Conservation (phyloP, 2,329 filamentous ascomycete genomes). For the Xylariomycetidae sp. region DNA sequence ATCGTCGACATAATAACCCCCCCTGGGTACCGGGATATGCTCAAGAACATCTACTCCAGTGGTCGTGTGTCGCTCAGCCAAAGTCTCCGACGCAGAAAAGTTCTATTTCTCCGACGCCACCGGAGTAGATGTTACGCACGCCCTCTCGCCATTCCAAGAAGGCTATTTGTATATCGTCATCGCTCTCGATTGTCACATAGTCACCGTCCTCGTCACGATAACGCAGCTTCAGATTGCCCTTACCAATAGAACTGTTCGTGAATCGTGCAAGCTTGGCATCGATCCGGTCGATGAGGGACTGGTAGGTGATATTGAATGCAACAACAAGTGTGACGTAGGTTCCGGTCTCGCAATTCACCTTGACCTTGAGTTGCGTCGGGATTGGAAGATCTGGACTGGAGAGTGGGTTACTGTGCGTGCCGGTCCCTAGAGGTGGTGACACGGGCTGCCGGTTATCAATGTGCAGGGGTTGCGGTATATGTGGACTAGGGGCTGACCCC, state of each 20-base stretch:
- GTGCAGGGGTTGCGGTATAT: slow-evolving; percentile 31
- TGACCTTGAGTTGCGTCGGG: slow-evolving; percentile 84
- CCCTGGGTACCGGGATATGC: no score
- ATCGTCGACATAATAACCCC: no score
- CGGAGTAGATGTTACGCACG: slow-evolving; percentile 49
- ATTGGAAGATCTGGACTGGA: slow-evolving; percentile 47
- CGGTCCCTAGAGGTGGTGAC: slow-evolving; percentile 41
- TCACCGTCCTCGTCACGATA: slow-evolving; percentile 93
- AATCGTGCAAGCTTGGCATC: slow-evolving; percentile 90
- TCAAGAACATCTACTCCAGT: neutral
- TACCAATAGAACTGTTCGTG: slow-evolving; percentile 77
- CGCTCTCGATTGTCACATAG: slow-evolving; percentile 87
- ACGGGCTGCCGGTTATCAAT: slow-evolving; percentile 37
- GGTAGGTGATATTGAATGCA: slow-evolving; percentile 90
- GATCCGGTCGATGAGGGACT: slow-evolving; percentile 89
- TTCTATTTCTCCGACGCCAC: slow-evolving; percentile 83
- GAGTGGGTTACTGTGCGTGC: slow-evolving; percentile 25
- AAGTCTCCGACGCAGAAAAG: slow-evolving; percentile 66
- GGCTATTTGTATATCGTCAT: slow-evolving; percentile 94
- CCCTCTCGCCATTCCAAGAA: slow-evolving; percentile 91
- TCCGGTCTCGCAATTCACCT: slow-evolving; percentile 80
- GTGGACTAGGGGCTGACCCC: slow-evolving; percentile 26
- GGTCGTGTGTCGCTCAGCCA: slow-evolving; percentile 5
- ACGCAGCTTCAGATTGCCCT: slow-evolving; percentile 77
- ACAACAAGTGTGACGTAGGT: slow-evolving; percentile 96